phyloP scores from a whole-genome alignment of 139 green algal species.

The Chlorella sp. region DNA sequence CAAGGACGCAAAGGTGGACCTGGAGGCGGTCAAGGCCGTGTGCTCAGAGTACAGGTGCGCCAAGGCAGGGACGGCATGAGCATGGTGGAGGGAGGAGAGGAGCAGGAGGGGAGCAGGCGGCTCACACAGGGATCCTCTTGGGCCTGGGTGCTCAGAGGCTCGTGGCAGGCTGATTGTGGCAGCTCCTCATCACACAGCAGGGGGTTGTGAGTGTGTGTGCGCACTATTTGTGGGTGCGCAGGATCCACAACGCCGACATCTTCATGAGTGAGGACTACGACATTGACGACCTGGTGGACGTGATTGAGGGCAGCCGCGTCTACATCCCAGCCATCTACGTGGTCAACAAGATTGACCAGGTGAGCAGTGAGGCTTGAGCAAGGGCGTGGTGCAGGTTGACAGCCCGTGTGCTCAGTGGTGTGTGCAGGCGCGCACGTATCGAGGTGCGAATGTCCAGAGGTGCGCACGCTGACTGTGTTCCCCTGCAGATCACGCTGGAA shows the following conservation, averaged over 20 bases:
- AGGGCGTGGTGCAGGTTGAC: too few relatives aligned
- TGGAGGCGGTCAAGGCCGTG: slow-evolving; percentile 87
- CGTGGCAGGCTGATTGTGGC: too few relatives aligned
- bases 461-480: too few relatives aligned
- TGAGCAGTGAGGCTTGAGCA: neutral
- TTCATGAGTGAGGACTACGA: slow-evolving; percentile 76
- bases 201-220: too few relatives aligned
- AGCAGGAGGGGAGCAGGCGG: neutral
- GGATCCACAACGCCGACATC: slow-evolving; percentile 94
- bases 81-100: too few relatives aligned
- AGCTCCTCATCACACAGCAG: too few relatives aligned
- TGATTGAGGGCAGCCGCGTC: slow-evolving; percentile 91
- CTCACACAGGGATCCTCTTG: too few relatives aligned
- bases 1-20: slow-evolving; percentile 63
- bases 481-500: slow-evolving; percentile 46
- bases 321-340: slow-evolving; percentile 97
- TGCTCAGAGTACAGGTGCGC: slow-evolving; percentile 59
- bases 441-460: neutral
- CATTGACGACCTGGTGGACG: slow-evolving; percentile 94
- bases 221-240: too few relatives aligned
- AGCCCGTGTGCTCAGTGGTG: too few relatives aligned
- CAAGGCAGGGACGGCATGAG: too few relatives aligned
- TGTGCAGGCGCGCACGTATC: neutral
- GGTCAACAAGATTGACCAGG: slow-evolving; percentile 95
- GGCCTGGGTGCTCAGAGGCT: too few relatives aligned